Conservation (phyloP, 495 filamentous ascomycete genomes). For the Talaromyces proteolyticus region DNA sequence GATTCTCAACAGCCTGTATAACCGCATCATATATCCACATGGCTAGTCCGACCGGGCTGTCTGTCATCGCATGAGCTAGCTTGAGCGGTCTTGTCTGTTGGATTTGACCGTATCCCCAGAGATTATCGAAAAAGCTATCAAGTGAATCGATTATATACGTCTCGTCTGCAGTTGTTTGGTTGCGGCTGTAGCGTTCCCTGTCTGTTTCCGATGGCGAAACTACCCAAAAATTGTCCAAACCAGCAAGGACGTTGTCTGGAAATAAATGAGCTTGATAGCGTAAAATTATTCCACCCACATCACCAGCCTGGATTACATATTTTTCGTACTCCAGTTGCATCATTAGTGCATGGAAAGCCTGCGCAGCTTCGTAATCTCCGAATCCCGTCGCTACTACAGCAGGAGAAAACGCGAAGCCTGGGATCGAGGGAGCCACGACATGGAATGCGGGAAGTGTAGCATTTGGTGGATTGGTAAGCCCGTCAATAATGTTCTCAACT, state of each 20-base stretch:
- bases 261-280: slow-evolving; percentile 17
- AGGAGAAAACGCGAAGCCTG: slow-evolving; percentile 27
- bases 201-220: slow-evolving; percentile 4
- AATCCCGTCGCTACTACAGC: slow-evolving; percentile 15
- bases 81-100: slow-evolving; percentile 18
- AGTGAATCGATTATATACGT: slow-evolving; percentile 4
- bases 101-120: slow-evolving; percentile 14
- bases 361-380: slow-evolving; percentile 12
- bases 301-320: slow-evolving; percentile 26
- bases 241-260: slow-evolving; percentile 14
- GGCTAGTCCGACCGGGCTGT: slow-evolving; percentile 19
- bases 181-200: background rate
- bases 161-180: background rate
- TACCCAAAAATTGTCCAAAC: slow-evolving; percentile 16
- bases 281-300: slow-evolving; percentile 21
- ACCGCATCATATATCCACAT: slow-evolving; percentile 19
- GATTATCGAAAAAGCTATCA: slow-evolving; percentile 12
- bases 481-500: slow-evolving; percentile 16
- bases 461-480: slow-evolving; percentile 11
- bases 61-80: slow-evolving; percentile 15
- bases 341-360: slow-evolving; percentile 20
- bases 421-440: slow-evolving; percentile 30
- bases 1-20: slow-evolving; percentile 5
- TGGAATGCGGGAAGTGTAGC: slow-evolving; percentile 25
- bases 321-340: slow-evolving; percentile 21